A percentile compares a stretch with the other conserved stretches of the same genome.
Evolutionary conservation across 83 land plant species (phyloP).

Genomic region (Thuja plicata): DNA sequence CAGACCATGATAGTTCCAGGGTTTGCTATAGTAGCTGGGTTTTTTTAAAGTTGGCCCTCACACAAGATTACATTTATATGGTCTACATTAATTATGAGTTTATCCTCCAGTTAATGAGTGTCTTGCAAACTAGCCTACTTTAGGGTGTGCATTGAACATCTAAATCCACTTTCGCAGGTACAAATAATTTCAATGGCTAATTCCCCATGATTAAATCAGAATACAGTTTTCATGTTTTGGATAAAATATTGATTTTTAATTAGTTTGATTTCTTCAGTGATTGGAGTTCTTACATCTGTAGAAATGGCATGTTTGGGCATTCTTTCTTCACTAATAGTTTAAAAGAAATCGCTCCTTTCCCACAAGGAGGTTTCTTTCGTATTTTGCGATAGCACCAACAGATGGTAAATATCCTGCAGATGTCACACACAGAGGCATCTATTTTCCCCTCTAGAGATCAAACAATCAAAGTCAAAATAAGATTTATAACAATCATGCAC

Average conservation of each 20-base stretch:
- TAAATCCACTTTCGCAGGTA: too few species aligned
- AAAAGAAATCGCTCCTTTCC: not conserved
- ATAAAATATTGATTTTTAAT: not conserved
- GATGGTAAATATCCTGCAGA: too few species aligned
- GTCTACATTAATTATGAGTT: not conserved
- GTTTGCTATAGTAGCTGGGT: too few species aligned
- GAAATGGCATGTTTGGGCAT: not conserved
- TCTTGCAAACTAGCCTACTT: not conserved
- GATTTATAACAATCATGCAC: too few species aligned
- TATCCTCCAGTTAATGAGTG: not conserved
- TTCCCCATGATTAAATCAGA: not conserved
- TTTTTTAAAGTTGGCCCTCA: not conserved
- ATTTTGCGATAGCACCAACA: too few species aligned
- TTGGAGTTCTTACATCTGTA: not conserved
- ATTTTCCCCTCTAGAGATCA: not conserved
- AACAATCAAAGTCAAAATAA: not conserved
- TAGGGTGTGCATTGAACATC: not conserved
- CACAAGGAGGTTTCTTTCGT: not conserved
- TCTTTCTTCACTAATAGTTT: not conserved
- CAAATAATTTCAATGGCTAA: not conserved
- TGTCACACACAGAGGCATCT: not conserved
- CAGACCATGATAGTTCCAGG: too few species aligned
- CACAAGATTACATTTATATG: not conserved
- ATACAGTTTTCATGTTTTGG: not conserved
- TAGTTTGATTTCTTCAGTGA: not conserved